phyloP scores from a whole-genome alignment of 192 early-diverging fungal genomes.

The Lobosporangium transversale region DNA sequence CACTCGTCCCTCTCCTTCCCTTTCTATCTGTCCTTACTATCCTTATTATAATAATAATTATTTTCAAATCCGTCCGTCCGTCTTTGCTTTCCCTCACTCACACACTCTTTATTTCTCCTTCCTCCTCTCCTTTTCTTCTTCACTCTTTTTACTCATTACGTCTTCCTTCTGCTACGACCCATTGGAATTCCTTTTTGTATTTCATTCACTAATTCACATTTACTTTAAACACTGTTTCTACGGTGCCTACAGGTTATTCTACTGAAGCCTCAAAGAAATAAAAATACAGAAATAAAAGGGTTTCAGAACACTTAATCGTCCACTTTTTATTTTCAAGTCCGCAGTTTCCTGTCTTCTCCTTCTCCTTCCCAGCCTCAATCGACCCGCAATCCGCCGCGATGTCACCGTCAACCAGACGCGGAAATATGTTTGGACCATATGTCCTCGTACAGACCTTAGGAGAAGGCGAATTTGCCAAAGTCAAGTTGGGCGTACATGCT shows the following conservation, averaged over 20 bases:
- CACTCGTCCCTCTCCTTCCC: not conserved
- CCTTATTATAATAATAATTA: too few relatives aligned
- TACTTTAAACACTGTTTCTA: not conserved
- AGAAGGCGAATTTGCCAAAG: conserved; percentile 98
- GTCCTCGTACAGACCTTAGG: conserved; percentile 94
- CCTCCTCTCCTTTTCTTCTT: not conserved
- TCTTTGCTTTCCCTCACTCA: not conserved
- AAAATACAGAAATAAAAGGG: not conserved
- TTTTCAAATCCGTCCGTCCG: not conserved
- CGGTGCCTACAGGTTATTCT: too few relatives aligned
- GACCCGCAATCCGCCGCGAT: conserved; percentile 3
- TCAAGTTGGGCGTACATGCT: conserved; percentile 91
- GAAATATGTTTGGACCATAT: conserved; percentile 89
- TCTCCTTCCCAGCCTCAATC: not conserved
- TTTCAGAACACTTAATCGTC: not conserved
- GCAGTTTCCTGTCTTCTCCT: not conserved
- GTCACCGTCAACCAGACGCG: conserved; percentile 54
- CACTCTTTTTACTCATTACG: not conserved
- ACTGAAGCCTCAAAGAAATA: not conserved
- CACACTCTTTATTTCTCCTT: not conserved
- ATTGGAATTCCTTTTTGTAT: not conserved
- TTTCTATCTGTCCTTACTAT: not conserved
- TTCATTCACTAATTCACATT: not conserved
- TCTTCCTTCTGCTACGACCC: not conserved
- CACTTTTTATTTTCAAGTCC: not conserved